Conservation (phyloP, 202 grass and related monocot genomes). For the Carex sylvatica region DNA sequence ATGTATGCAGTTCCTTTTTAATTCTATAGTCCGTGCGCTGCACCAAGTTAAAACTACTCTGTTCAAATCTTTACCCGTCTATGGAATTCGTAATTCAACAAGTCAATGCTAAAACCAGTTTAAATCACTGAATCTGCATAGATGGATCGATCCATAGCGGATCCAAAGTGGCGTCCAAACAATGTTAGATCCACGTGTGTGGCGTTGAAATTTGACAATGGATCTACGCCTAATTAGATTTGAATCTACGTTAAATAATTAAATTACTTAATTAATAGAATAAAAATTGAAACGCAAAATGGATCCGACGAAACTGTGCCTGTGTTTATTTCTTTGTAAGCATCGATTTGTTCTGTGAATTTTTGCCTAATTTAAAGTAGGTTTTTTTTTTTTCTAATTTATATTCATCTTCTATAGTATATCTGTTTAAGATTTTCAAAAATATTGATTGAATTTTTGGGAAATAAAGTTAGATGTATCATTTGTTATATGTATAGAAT, state of each 20-base stretch:
- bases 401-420: too few relatives aligned
- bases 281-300: background rate
- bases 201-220: conserved; percentile 4
- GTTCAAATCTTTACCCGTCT: too few relatives aligned
- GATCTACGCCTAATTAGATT: background rate
- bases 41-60: too few relatives aligned
- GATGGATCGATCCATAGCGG: background rate
- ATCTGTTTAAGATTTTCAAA: too few relatives aligned
- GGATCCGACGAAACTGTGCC: background rate
- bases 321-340: background rate
- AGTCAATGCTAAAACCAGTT: background rate
- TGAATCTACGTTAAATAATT: background rate
- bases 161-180: background rate
- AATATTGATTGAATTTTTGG: too few relatives aligned
- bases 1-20: too few relatives aligned
- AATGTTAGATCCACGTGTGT: background rate
- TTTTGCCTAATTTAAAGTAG: too few relatives aligned
- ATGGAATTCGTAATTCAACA: background rate
- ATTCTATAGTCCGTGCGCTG: too few relatives aligned
- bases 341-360: too few relatives aligned
- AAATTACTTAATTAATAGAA: background rate
- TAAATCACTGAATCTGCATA: background rate
- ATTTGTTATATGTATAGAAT: too few relatives aligned
- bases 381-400: too few relatives aligned
- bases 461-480: too few relatives aligned